Evolutionary conservation across 306 rosid species (phyloP).

Genomic region (Delonix regia): DNA sequence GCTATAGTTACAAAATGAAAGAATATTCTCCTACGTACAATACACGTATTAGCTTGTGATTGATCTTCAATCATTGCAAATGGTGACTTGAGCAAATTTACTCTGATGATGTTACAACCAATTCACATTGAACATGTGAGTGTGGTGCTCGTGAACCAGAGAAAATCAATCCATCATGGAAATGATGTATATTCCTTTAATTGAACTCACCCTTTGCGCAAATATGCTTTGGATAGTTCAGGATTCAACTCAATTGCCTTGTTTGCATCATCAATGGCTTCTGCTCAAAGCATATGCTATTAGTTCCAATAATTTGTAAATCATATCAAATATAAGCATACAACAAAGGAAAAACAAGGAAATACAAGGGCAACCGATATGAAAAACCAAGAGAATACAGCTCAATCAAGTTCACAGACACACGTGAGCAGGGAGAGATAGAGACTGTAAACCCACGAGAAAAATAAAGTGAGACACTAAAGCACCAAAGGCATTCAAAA

Average conservation of each 20-base stretch:
- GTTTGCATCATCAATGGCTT: slow-evolving; percentile 83
- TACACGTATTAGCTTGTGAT: no score
- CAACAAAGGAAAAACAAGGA: not conserved
- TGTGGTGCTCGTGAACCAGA: no score
- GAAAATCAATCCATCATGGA: no score
- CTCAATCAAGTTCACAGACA: not conserved
- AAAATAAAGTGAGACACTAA: not conserved
- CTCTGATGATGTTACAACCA: no score
- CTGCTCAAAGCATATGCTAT: slow-evolving; percentile 48
- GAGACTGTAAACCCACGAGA: not conserved
- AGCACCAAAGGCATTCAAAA: not conserved
- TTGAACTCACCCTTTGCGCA: slow-evolving; percentile 79
- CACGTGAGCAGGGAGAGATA: not conserved
- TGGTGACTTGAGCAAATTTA: no score
- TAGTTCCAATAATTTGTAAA: slow-evolving; percentile 22
- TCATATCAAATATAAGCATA: not conserved
- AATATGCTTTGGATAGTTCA: slow-evolving; percentile 64
- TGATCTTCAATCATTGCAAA: no score
- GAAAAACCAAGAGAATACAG: not conserved
- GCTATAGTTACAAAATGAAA: no score
- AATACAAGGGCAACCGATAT: not conserved
- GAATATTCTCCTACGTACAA: no score
- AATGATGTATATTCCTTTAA: no score
- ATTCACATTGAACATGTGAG: no score
- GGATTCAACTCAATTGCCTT: slow-evolving; percentile 80